Conservation (phyloP, 2,329 filamentous ascomycete species). For the Tolypocladium album region DNA sequence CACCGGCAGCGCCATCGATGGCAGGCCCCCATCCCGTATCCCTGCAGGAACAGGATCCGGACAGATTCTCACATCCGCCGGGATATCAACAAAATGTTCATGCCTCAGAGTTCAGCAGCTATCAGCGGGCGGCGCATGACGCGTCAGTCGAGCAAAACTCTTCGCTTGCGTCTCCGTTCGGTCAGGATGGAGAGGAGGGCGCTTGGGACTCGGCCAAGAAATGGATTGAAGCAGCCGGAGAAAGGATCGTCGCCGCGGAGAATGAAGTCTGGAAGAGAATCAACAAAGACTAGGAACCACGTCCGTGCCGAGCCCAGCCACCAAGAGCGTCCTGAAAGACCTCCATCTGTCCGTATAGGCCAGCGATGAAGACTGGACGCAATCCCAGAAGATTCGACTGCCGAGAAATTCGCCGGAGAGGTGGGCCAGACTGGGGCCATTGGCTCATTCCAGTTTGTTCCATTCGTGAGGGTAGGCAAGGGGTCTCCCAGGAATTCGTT, state of each 20-base stretch:
- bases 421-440: not conserved
- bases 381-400: not conserved
- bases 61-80: constrained; percentile 32
- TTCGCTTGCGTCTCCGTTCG: constrained; percentile 8
- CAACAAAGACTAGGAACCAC: constrained; percentile 37
- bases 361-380: not conserved
- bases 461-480: not conserved
- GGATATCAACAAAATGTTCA: constrained; percentile 47
- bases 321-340: not conserved
- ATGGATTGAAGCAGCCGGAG: constrained; percentile 45
- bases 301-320: not conserved
- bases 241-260: constrained; percentile 47
- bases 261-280: constrained; percentile 52
- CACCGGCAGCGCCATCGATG: constrained; percentile 17
- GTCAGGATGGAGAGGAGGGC: constrained; percentile 27
- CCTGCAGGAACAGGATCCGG: constrained; percentile 14
- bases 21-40: constrained; percentile 14
- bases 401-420: not conserved
- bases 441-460: not conserved
- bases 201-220: constrained; percentile 48
- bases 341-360: not conserved
- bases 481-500: not conserved
- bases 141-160: constrained; percentile 16
- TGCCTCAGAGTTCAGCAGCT: constrained; percentile 38
- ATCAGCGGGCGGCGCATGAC: constrained; percentile 32